A percentile compares a stretch with the other conserved stretches of the same genome.
Conservation (phyloP, 805 yeast species). For the Monosporozyma solicola region DNA sequence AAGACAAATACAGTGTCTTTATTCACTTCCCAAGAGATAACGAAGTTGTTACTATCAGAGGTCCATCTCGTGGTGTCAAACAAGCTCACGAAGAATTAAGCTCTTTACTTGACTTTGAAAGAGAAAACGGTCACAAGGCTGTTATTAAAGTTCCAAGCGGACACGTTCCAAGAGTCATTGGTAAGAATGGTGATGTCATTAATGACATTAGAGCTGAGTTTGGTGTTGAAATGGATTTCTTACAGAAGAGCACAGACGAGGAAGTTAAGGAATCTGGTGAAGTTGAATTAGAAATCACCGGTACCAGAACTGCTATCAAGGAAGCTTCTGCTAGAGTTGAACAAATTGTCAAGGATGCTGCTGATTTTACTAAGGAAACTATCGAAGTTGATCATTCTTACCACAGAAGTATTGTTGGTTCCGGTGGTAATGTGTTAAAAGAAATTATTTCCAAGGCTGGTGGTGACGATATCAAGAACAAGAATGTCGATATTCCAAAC, state of each 20-base stretch:
- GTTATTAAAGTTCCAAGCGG: slow-evolving; percentile 58
- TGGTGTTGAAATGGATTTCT: slow-evolving; percentile 44
- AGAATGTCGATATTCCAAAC: slow-evolving; percentile 49
- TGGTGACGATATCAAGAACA: slow-evolving; percentile 40
- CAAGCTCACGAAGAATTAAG: slow-evolving; percentile 76
- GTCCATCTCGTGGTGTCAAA: slow-evolving; percentile 84
- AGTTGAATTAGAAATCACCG: slow-evolving; percentile 63
- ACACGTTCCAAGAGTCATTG: slow-evolving; percentile 80
- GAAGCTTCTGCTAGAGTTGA: slow-evolving; percentile 59
- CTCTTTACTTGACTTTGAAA: slow-evolving; percentile 78
- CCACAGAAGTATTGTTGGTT: slow-evolving; percentile 71
- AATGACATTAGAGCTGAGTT: slow-evolving; percentile 63
- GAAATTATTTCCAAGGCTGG: slow-evolving; percentile 76
- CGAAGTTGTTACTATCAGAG: slow-evolving; percentile 63
- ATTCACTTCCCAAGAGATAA: slow-evolving; percentile 64
- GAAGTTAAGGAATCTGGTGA: slow-evolving; percentile 40
- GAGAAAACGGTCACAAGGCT: slow-evolving; percentile 68
- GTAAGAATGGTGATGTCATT: slow-evolving; percentile 78
- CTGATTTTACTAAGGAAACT: slow-evolving; percentile 49
- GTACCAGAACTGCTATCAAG: slow-evolving; percentile 66
- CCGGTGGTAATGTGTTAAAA: slow-evolving; percentile 63
- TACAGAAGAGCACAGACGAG: slow-evolving; percentile 32
- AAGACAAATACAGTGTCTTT: slow-evolving; percentile 75
- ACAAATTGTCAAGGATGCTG: slow-evolving; percentile 53
- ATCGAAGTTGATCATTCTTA: slow-evolving; percentile 64